phyloP scores from a whole-genome alignment of 192 early-diverging fungal genomes.

The Backusella australiensis region DNA sequence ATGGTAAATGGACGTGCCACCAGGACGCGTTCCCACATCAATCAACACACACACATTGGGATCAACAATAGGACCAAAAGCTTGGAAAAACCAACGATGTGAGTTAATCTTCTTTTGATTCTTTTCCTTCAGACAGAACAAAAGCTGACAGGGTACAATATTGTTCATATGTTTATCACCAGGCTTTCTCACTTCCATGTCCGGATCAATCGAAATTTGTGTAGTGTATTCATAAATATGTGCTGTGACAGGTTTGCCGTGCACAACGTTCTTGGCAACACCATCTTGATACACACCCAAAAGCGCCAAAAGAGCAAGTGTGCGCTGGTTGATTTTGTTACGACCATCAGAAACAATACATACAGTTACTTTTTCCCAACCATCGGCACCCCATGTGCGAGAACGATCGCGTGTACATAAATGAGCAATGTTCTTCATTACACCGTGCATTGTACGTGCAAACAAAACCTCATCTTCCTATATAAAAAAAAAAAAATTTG shows the following conservation, averaged over 20 bases:
- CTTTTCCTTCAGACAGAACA: conserved; percentile 92
- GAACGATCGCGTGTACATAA: conserved; percentile 59
- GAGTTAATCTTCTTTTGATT: conserved; percentile 91
- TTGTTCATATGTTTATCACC: conserved; percentile 58
- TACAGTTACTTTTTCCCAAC: conserved; percentile 78
- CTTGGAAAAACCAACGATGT: conserved; percentile 72
- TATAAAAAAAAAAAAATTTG: conserved; percentile 16
- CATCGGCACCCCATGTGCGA: conserved; percentile 50
- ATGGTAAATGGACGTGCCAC: conserved; percentile 64
- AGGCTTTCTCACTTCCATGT: conserved; percentile 60
- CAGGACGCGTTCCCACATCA: conserved; percentile 83
- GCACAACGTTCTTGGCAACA: conserved; percentile 63
- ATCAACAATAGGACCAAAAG: conserved; percentile 54
- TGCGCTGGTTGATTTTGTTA: conserved; percentile 61
- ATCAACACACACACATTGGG: conserved; percentile 62
- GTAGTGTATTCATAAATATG: conserved; percentile 76
- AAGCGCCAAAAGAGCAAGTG: conserved; percentile 61
- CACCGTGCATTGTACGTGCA: conserved; percentile 70
- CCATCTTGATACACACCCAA: conserved; percentile 82
- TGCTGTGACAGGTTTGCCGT: conserved; percentile 65
- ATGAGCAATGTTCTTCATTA: conserved; percentile 78
- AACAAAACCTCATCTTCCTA: conserved; percentile 76
- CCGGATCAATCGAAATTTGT: conserved; percentile 70
- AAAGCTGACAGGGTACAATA: conserved; percentile 70
- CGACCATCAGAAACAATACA: conserved; percentile 80